Percentiles rank a stretch among this genome's conserved stretches.
phyloP scores from a whole-genome alignment of 495 filamentous ascomycete genomes.

The Penicillium paxilli region DNA sequence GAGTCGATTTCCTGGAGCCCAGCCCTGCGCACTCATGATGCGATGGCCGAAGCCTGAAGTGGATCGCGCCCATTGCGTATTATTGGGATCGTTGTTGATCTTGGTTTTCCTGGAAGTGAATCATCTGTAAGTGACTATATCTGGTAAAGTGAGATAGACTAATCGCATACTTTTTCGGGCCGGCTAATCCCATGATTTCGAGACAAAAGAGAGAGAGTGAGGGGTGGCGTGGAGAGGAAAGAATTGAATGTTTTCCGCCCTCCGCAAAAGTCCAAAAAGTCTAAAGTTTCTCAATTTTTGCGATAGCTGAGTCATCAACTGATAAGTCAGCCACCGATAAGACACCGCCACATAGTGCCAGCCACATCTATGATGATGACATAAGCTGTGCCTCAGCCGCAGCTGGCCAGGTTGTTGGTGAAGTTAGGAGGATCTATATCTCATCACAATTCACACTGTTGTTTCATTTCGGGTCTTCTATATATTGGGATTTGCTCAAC shows the following conservation, averaged over 20 bases:
- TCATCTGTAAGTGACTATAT: background rate
- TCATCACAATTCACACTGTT: too few relatives aligned
- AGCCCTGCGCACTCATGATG: conserved; percentile 83
- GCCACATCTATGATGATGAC: too few relatives aligned
- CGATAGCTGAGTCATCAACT: conserved; percentile 11
- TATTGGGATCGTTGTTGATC: conserved; percentile 87
- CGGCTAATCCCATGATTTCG: conserved; percentile 69
- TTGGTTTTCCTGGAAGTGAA: conserved; percentile 65
- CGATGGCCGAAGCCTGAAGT: conserved; percentile 81
- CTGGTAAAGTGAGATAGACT: background rate
- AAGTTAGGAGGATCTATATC: too few relatives aligned
- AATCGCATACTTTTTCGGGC: conserved; percentile 61
- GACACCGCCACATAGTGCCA: background rate
- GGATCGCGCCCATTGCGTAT: conserved; percentile 84
- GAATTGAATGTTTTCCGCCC: too few relatives aligned
- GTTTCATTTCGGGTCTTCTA: too few relatives aligned
- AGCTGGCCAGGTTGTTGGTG: background rate
- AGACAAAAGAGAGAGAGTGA: background rate
- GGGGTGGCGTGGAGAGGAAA: background rate
- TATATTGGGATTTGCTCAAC: too few relatives aligned
- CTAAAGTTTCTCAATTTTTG: background rate
- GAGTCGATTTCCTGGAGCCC: conserved; percentile 79
- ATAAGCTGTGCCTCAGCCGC: background rate
- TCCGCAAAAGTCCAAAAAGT: too few relatives aligned
- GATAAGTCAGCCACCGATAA: conserved; percentile 8